Base-by-base conservation (phyloP, 139 green algal species). In the Eudorina sp. region DNA sequence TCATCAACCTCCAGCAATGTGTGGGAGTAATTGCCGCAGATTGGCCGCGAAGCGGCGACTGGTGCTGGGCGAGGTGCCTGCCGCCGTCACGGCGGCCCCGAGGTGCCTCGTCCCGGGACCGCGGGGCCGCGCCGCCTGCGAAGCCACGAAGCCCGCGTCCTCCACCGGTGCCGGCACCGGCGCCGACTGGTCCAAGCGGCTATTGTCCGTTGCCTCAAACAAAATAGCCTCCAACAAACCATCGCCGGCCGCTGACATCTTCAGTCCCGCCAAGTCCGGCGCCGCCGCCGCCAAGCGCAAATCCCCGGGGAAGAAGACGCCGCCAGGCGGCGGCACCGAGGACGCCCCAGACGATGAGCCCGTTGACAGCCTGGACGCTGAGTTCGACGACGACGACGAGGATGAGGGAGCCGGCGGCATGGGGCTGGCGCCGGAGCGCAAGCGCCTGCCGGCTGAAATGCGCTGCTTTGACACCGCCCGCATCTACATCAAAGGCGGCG, bases 401-500 rank as follows among this genome's bases (percentile, higher is more conserved):
- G 83, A 77, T 43, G 78, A 48, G 31, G 13, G 68, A 18, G 43
- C 82, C 21, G 40, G 72, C 19, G 75, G 43, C 16, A 48, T n/a
- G 23, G 36, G 9, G 1, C 6, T 46, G 3, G 36, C 29, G 41
- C 43, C 81, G 34, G 81, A 82, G 25, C 62, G 78, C 34, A 95
- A 94, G 85, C 84, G 88, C 45, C 80, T 98, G 43, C 97, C 96
- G 0, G 94, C 92, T 2, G 94, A 98, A 89, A 94, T 99, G 83
- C 94, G 97, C 40, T 99, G 93, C 92, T 99, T 99, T 86, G 97
- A 99, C 91, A 99, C 96, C 0, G 97, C 97, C 0, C 92, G 92
- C 73, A 98, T 99, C 31, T 97, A 94, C 75, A 92, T 99, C 25
- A 97, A 98, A 82, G 93, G 92, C 4, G 98, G 98, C 4, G 93